Evolutionary conservation across 1,284 basidiomycete species (phyloP).

Genomic region (Tranzscheliella williamsii): DNA sequence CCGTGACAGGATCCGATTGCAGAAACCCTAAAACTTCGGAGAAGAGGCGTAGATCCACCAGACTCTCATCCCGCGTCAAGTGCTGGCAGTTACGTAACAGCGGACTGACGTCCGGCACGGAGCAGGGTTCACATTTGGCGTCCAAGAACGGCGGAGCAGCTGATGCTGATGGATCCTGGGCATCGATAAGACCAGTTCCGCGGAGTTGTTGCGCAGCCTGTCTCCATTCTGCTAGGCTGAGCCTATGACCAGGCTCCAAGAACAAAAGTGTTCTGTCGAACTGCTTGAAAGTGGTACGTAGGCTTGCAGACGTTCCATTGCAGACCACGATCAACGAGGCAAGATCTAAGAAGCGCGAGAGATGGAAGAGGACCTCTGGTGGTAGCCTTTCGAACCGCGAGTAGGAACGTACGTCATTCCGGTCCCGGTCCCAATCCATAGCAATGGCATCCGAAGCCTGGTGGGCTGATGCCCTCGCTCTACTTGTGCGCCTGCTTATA

Average conservation of each 20-base stretch:
- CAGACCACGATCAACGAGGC: slow-evolving; percentile 7
- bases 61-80: slow-evolving; percentile 19
- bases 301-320: slow-evolving; percentile 6
- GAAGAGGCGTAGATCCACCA: slow-evolving; percentile 23
- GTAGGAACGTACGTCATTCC: too few relatives aligned
- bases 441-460: too few relatives aligned
- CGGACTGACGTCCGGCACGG: too few relatives aligned
- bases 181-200: too few relatives aligned
- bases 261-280: slow-evolving; percentile 25
- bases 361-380: slow-evolving; percentile 16
- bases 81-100: too few relatives aligned
- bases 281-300: slow-evolving; percentile 9
- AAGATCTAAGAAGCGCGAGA: slow-evolving; percentile 24
- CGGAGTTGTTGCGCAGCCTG: slow-evolving; percentile 20
- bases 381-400: slow-evolving; percentile 22
- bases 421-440: too few relatives aligned
- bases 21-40: slow-evolving; percentile 13
- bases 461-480: too few relatives aligned
- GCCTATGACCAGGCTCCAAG: slow-evolving; percentile 18
- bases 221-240: slow-evolving; percentile 27
- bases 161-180: too few relatives aligned
- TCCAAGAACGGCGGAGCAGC: too few relatives aligned
- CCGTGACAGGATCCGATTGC: neutral
- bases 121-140: too few relatives aligned
- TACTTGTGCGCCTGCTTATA: too few relatives aligned